Evolutionary conservation across 2,329 filamentous ascomycete genomes (phyloP), one percentile per base, ranked within the genome.

Genomic region (Magnaporthiopsis rhizophila): DNA sequence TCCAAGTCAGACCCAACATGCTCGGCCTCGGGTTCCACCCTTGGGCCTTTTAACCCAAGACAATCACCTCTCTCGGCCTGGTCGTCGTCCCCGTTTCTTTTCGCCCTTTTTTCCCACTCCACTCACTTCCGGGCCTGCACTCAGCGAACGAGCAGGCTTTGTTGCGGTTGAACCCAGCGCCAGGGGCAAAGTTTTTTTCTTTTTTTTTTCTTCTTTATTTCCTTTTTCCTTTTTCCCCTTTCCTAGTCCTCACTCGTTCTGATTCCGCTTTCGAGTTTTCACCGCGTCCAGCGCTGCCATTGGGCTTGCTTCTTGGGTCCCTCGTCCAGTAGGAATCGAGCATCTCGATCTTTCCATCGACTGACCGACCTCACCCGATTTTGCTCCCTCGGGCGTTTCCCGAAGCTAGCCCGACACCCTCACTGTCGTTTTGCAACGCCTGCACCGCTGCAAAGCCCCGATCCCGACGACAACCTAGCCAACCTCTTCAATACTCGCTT

Each of bases 181-280:
- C 26, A 24, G 24, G 34, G 59, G 59, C n/a, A 38, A 50, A 18
- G 24, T 58, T 64, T 60, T 60, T 64, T 32, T 58, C 32, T 62
- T 56, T 32, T 61, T 45, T 57, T 34, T n/a, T 61, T 58, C 8
- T 50, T 59, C 15, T 65, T 36, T 58, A 8, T 36, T 32, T 64
- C 53, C 58, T 57, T 57, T n/a, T 61, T 58, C 9, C 50, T 59
- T 24, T 65, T 30, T 61, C 45, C 45, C 11, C 45, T 53, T 61
- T 32, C 50, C 64, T 64, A 38, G 62, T 50, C 61, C 38, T 50
- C 38, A 24, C 60, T 63, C 53, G 34, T 30, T 45, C 38, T 18
- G 15, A 13, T 45, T 18, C 38, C 18, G 38, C 38, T 18, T 62
- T 56, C n/a, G 45, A 21, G 21, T 4, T 18, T 53, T n/a, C 62